Evolutionary conservation across 306 rosid genomes (phyloP), one percentile per base, ranked within the genome.

Genomic region (Vigna nakashimae): DNA sequence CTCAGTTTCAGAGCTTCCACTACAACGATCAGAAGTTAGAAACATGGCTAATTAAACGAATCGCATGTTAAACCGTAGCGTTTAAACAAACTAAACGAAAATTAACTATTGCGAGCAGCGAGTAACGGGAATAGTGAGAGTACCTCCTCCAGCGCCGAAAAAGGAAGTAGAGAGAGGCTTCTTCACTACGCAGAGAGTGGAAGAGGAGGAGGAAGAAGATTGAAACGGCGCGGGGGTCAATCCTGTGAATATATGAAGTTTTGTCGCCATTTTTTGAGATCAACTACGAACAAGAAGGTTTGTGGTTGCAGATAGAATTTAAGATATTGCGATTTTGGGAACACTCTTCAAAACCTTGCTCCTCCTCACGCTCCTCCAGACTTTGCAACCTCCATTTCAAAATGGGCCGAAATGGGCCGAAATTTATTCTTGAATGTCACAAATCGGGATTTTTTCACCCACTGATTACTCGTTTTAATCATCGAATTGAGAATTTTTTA

Each of bases 141-240:
- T 60, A 76, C 84, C 84, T 75, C 92, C 86, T 83, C 89, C 71
- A 13, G 81, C 71, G 70, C 86, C 89, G 82, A 93, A 82, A 67
- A 93, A 89, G 55, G 96, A 84, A 9, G 93, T 59, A 3, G 79
- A 65, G 30, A 86, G 91, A 83, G 91, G 91, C 79, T 76, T 89
- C 59, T 81, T 81, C 82, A 80, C 76, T 68, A 79, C 56, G 68
- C 65, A 77, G 7, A 87, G 89, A 42, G 76, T 24, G 32, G 59
- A 51, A 32, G 49, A 43, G 49, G 46, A 42, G 13, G 93, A 83
- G 69, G 91, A 85, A 32, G 93, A 87, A 38, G 87, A 52, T 77
- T 84, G 90, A 73, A 76, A 81, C 18, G 87, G 87, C 53, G 87
- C 63, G 0, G 88, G 60, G 65, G 88, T 66, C 45, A 89, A 40